Base-by-base conservation (phyloP, 2,329 filamentous ascomycete species). In the Leptographium flavum region DNA sequence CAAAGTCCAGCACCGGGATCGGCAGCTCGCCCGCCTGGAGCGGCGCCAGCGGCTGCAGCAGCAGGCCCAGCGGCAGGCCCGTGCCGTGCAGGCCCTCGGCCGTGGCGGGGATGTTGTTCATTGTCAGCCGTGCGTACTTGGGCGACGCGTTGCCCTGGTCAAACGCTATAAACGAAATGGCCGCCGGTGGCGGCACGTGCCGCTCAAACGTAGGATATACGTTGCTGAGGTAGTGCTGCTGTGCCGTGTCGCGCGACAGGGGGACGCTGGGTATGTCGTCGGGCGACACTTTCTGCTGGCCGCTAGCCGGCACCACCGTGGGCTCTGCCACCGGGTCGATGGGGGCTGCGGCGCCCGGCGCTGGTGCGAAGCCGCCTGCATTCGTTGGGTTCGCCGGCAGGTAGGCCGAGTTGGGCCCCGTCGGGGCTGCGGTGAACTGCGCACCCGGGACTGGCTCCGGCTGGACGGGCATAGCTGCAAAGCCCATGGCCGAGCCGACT, bases 91-190 rank as follows among this genome's bases (percentile, higher is more conserved):
- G 70, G 31, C 85, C 82, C 51, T 98, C 92, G 38, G 79, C 68
- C 14, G 81, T 84, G 13, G 84, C 74, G 2, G 92, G 92, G 49
- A 98, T 93, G 63, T 83, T 94, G 65, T 94, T 98, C 62, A 96
- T 69, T 0, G 87, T 94, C 46, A 98, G 73, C 46, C 92, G 81
- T 41, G 87, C 84, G 60, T 86, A 92, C 63, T 95, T 95, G 30
- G 92, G 92, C 14, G 92, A 95, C 5, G 92, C 82, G 60, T 95
- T 98, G 55, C 92, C 92, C 62, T 98, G 92, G 56, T 98, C 92
- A 56, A 81, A 85, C n/a, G 88, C 85, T 32, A 95, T 83, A 57
- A 92, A 96, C 2, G 92, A 87, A 21, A 92, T 74, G 5, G 83
- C 78, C 14, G 88, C 85, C 3, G 92, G 87, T 39, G 92, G 92